phyloP scores from a whole-genome alignment of 2,329 filamentous ascomycete genomes.

The Sclerotinia nivalis region DNA sequence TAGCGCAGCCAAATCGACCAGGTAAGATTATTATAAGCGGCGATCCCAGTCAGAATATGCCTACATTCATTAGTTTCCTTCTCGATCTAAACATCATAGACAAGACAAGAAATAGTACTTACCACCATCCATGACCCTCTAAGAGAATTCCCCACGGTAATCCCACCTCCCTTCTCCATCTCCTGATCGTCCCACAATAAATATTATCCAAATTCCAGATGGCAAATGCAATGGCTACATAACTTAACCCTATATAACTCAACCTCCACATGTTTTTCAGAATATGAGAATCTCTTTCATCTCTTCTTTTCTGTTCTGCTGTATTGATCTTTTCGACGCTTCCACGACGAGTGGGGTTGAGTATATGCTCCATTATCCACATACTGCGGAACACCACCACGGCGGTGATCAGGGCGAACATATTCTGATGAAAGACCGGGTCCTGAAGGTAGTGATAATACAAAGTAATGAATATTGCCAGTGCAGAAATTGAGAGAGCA shows the following conservation, averaged over 20 bases:
- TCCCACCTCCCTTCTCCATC: neutral
- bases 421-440: slow-evolving; percentile 9
- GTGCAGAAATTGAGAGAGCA: neutral
- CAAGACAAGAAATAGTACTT: neutral
- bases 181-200: neutral
- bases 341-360: neutral
- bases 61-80: neutral
- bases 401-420: neutral
- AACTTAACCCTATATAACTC: neutral
- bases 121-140: slow-evolving; percentile 11
- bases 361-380: slow-evolving; percentile 4
- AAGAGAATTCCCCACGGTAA: neutral
- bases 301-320: neutral
- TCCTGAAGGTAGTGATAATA: slow-evolving; percentile 12
- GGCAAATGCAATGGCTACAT: neutral
- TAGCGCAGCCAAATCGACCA: slow-evolving; percentile 6
- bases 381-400: slow-evolving; percentile 5
- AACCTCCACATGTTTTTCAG: neutral
- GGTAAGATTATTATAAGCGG: neutral
- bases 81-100: no score
- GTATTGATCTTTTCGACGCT: neutral
- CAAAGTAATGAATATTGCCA: slow-evolving; percentile 2
- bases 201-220: slow-evolving; percentile 16
- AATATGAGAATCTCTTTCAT: neutral
- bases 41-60: slow-evolving; percentile 6